Evolutionary conservation across 2,329 filamentous ascomycete genomes (phyloP).

Genomic region (Monilinia vaccinii-corymbosi): DNA sequence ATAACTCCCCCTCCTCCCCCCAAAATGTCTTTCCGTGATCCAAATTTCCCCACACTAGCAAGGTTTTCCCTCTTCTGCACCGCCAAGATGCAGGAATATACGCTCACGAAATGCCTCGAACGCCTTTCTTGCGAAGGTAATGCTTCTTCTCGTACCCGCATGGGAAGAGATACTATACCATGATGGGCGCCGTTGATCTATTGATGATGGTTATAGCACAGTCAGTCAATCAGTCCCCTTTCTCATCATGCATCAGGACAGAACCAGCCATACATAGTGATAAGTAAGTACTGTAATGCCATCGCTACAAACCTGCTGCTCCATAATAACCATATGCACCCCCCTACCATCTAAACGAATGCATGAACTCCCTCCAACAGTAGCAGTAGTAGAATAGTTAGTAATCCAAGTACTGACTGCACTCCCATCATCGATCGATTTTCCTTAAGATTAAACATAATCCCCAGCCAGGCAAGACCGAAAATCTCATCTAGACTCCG

Average conservation of each 20-base stretch:
- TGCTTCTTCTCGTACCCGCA: background rate
- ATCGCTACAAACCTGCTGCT: background rate
- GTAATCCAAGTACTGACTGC: background rate
- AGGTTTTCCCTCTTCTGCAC: background rate
- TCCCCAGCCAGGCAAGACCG: too few species aligned
- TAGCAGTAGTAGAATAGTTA: background rate
- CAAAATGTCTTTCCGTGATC: background rate
- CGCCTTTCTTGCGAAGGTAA: background rate
- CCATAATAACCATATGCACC: background rate
- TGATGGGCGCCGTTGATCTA: background rate
- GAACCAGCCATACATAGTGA: too few species aligned
- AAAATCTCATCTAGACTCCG: background rate
- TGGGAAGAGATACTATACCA: background rate
- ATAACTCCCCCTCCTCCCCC: too few species aligned
- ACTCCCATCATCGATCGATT: background rate
- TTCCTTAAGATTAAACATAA: background rate
- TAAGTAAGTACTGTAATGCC: too few species aligned
- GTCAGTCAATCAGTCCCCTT: too few species aligned
- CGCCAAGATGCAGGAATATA: background rate
- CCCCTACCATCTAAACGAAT: background rate
- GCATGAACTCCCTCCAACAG: background rate
- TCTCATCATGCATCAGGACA: background rate
- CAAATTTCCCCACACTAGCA: background rate
- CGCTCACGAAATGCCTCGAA: background rate
- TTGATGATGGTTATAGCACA: background rate